A percentile compares a stretch with the other conserved stretches of the same genome.
These are phyloP conservation scores for Saussurea involucrata DNA, from an alignment of 129 eudicot species.

Conservation along the genomic window DNA sequence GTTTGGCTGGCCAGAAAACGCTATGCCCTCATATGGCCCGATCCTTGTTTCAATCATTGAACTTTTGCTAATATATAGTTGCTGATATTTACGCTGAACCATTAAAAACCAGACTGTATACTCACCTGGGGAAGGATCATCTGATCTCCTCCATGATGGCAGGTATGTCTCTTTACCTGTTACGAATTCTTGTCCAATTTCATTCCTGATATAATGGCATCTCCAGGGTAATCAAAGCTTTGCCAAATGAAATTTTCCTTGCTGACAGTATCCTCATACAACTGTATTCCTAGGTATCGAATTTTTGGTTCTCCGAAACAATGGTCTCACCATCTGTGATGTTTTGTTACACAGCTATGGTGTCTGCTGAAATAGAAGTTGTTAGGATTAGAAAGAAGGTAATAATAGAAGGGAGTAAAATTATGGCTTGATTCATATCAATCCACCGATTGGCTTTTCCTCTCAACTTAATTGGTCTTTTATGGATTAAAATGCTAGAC, in stretches of 20 bases:
- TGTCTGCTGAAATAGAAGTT: slow-evolving; percentile 10
- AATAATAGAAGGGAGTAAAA: background rate
- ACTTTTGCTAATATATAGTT: background rate
- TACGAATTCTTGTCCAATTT: slow-evolving; percentile 7
- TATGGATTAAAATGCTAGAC: background rate
- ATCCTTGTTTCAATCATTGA: background rate
- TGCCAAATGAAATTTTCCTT: no score
- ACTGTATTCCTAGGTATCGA: slow-evolving; percentile 23
- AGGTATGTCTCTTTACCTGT: slow-evolving; percentile 3
- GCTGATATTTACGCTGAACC: background rate
- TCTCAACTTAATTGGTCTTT: background rate
- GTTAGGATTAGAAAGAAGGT: slow-evolving; percentile 4
- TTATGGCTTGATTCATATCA: background rate
- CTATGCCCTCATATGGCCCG: background rate
- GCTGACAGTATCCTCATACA: slow-evolving; percentile 5
- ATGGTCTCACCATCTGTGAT: slow-evolving; percentile 29
- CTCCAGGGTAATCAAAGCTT: slow-evolving; percentile 18
- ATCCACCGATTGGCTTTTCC: background rate
- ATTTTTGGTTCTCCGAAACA: slow-evolving; percentile 19
- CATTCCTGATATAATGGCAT: slow-evolving; percentile 2
- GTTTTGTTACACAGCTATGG: slow-evolving; percentile 4
- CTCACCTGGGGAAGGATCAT: slow-evolving; percentile 19
- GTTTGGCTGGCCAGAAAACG: background rate
- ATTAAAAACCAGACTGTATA: background rate
- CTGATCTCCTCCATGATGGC: slow-evolving; percentile 15